Base-by-base conservation (phyloP, 768 basidiomycete genomes). In the Rhodotorula sphaerocarpa region DNA sequence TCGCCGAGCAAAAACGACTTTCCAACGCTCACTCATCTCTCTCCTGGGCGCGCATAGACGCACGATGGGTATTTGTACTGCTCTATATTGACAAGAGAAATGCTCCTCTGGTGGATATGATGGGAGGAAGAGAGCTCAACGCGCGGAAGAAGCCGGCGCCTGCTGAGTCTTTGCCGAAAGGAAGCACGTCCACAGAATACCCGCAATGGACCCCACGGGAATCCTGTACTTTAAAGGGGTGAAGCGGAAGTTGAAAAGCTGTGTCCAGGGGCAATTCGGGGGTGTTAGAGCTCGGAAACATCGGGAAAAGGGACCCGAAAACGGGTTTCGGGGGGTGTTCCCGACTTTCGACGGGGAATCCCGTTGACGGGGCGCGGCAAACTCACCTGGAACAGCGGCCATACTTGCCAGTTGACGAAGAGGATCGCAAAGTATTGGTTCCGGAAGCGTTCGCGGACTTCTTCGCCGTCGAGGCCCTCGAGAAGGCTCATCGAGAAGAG, bases 371-470 rank as follows among this genome's bases (percentile, higher is more conserved):
- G 5, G 23, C 31, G 23, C 10, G 18, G 2, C 7, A 1, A 23
- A 23, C 54, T 43, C 15, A 56, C 44, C 45, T 69, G 67, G 15
- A 69, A 57, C 2, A 69, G 25, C 3, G 67, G 67, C 67, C 67
- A 69, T 7, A 69, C 61, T 64, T 65, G 60, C 68, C 68, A 69
- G 61, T 69, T 69, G 31, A 63, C 68, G 12, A 51, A n/a, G 1
- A 69, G 47, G 43, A 69, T 69, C 2, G 68, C 42, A 41, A 52
- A 57, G 47, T 60, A 69, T 34, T 63, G 52, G 41, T 48, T 31
- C 41, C 39, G 39, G 51, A 69, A 55, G 50, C 62, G 62, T 18
- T 65, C 50, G 34, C n/a, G 31, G 6, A 50, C 59, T 28, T 63
- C 57, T 1, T 65, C 68, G 4, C 25, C 46, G 25, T 66, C 39